Percentiles rank a stretch among this genome's conserved stretches.
These are phyloP conservation scores for Trichosporon sp. DNA, from an alignment of 1,284 basidiomycete species.

Conservation along the genomic window DNA sequence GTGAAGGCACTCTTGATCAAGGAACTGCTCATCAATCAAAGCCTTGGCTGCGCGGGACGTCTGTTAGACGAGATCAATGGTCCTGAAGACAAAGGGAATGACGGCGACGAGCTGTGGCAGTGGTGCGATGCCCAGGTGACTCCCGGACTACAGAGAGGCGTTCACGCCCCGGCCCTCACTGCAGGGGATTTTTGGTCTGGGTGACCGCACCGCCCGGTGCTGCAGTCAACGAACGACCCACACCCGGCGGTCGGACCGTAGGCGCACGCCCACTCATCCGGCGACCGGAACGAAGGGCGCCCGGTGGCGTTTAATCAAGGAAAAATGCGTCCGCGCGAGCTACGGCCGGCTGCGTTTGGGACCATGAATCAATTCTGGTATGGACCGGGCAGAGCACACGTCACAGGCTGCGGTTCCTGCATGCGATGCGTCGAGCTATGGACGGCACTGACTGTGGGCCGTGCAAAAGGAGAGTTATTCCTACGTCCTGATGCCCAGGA, in stretches of 20 bases:
- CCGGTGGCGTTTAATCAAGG: slow-evolving; percentile 7
- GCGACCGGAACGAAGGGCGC: not conserved
- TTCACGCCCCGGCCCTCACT: not conserved
- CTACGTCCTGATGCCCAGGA: not conserved
- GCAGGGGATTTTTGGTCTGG: not conserved
- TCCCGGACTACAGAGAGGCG: not conserved
- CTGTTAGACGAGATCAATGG: not conserved
- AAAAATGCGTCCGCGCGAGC: not conserved
- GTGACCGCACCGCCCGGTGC: not conserved
- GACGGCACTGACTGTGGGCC: not conserved
- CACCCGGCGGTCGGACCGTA: not conserved
- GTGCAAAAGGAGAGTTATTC: slow-evolving; percentile 10
- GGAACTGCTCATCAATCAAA: not conserved
- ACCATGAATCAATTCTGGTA: slow-evolving; percentile 1
- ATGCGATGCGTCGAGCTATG: not conserved
- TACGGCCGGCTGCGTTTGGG: not conserved
- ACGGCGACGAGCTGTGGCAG: not conserved
- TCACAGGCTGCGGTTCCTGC: not conserved
- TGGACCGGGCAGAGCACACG: not conserved
- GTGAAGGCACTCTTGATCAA: not conserved
- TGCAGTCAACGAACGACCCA: not conserved
- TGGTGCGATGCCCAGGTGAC: not conserved
- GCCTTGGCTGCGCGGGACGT: not conserved
- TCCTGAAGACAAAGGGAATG: not conserved
- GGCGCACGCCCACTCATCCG: slow-evolving; percentile 5